These are phyloP conservation scores for Gryganskiella cystojenkinii DNA, from an alignment of 192 early-diverging fungal species.

Conservation along the genomic window DNA sequence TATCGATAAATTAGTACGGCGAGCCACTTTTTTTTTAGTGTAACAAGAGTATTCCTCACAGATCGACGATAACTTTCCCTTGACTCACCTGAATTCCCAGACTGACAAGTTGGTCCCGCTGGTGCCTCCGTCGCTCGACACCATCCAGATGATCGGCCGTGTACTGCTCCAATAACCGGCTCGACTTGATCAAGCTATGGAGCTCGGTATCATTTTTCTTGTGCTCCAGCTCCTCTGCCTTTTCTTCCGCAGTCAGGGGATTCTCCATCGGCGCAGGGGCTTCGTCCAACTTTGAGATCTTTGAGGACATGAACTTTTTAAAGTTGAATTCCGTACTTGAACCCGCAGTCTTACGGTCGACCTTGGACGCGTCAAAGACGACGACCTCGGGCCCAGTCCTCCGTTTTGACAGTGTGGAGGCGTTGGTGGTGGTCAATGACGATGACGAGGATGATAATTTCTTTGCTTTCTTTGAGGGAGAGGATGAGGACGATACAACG, in stretches of 20 bases:
- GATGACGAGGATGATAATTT: slow-evolving; percentile 7
- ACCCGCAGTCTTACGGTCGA: slow-evolving; percentile 20
- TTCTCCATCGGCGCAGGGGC: slow-evolving; percentile 39
- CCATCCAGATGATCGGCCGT: slow-evolving; percentile 48
- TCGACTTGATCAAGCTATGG: slow-evolving; percentile 41
- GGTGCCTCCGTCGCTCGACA: slow-evolving; percentile 36
- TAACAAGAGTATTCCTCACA: too few relatives aligned
- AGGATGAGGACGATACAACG: neutral
- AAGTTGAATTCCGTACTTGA: slow-evolving; percentile 29
- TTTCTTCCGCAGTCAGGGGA: slow-evolving; percentile 40
- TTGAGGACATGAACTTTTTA: slow-evolving; percentile 52
- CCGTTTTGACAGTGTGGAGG: slow-evolving; percentile 23
- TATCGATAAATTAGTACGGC: too few relatives aligned
- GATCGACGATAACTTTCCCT: too few relatives aligned
- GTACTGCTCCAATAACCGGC: slow-evolving; percentile 44
- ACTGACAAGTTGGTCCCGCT: slow-evolving; percentile 34
- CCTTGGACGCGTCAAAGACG: slow-evolving; percentile 43
- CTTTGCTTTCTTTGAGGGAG: slow-evolving; percentile 17
- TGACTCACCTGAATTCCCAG: slow-evolving; percentile 51
- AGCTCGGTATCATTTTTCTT: slow-evolving; percentile 38
- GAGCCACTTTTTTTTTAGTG: too few relatives aligned
- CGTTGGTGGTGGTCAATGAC: neutral
- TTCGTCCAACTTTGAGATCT: slow-evolving; percentile 48
- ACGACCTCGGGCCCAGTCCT: slow-evolving; percentile 30
- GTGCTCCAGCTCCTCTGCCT: slow-evolving; percentile 39